A percentile compares a stretch with the other conserved stretches of the same genome.
Conservation (phyloP, 139 green algal genomes). For the Limnomonas spitsbergensis region DNA sequence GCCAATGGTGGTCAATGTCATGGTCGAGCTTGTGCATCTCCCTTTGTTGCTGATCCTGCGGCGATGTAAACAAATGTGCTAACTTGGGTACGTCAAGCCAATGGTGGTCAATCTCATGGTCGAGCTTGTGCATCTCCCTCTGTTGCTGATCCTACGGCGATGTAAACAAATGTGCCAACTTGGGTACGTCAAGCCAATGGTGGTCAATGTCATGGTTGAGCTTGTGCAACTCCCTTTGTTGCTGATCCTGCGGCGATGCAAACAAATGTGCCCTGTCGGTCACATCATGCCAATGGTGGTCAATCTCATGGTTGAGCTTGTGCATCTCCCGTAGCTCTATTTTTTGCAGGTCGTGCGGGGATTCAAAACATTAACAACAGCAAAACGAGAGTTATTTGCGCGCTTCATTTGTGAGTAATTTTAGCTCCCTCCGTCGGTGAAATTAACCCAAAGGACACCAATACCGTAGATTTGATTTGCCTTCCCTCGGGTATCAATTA, state of each 20-base stretch:
- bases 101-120: neutral
- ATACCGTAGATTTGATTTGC: too few species aligned
- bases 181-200: neutral
- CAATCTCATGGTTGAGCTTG: neutral
- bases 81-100: neutral
- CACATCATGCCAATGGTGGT: neutral
- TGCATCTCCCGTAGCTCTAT: too few species aligned
- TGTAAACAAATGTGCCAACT: neutral
- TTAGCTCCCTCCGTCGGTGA: too few species aligned
- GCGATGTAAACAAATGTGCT: neutral
- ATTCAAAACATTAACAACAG: too few species aligned
- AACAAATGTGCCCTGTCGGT: neutral
- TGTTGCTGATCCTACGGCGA: neutral
- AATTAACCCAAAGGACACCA: too few species aligned
- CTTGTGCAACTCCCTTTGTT: neutral
- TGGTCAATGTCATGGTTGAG: neutral
- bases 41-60: neutral
- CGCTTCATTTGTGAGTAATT: too few species aligned
- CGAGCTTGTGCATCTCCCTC: neutral
- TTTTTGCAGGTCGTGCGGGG: neutral
- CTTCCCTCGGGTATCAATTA: too few species aligned
- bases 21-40: too few species aligned
- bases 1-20: neutral
- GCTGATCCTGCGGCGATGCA: neutral
- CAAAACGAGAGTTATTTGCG: too few species aligned